A percentile compares a stretch with the other conserved stretches of the same genome.
Conservation (phyloP, 345 rosid genomes). For the Linum tenue region DNA sequence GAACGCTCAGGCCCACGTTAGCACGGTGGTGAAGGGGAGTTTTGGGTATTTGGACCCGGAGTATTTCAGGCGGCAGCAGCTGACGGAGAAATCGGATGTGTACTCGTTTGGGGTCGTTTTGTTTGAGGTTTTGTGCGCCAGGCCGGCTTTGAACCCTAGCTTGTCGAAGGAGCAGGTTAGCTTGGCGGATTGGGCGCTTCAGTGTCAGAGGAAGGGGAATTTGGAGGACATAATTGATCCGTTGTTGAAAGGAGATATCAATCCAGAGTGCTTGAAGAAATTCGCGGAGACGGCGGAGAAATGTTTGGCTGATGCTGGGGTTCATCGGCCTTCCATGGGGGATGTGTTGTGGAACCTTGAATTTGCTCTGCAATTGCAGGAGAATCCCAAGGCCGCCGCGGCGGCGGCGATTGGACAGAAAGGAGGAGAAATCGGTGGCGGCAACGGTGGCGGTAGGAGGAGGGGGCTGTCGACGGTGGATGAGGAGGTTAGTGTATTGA, state of each 20-base stretch:
- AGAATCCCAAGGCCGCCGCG: conserved; percentile 19
- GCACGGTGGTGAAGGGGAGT: conserved; percentile 27
- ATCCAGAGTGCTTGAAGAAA: conserved; percentile 15
- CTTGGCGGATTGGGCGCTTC: conserved; percentile 26
- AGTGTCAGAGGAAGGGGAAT: conserved; percentile 18
- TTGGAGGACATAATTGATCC: conserved; percentile 20
- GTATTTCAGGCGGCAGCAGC: conserved; percentile 22
- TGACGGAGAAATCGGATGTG: conserved; percentile 23
- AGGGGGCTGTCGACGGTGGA: conserved; percentile 2
- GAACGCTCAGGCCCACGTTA: conserved; percentile 16
- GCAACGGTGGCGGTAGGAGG: background rate
- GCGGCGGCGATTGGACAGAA: conserved; percentile 1
- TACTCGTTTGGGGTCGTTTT: conserved; percentile 27
- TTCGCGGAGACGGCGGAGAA: conserved; percentile 23
- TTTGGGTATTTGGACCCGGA: conserved; percentile 26
- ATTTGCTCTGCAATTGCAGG: conserved; percentile 21
- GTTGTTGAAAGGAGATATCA: conserved; percentile 9
- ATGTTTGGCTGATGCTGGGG: conserved; percentile 20
- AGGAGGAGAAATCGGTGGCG: background rate
- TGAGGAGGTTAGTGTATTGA: conserved; percentile 18
- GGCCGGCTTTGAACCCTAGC: conserved; percentile 22
- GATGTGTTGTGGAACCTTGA: conserved; percentile 27
- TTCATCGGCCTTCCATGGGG: conserved; percentile 25
- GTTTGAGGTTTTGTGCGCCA: conserved; percentile 19
- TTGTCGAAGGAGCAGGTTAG: conserved; percentile 23